These are phyloP conservation scores for Puya raimondii DNA, from an alignment of 176 grass and related monocot species.

Conservation along the genomic window DNA sequence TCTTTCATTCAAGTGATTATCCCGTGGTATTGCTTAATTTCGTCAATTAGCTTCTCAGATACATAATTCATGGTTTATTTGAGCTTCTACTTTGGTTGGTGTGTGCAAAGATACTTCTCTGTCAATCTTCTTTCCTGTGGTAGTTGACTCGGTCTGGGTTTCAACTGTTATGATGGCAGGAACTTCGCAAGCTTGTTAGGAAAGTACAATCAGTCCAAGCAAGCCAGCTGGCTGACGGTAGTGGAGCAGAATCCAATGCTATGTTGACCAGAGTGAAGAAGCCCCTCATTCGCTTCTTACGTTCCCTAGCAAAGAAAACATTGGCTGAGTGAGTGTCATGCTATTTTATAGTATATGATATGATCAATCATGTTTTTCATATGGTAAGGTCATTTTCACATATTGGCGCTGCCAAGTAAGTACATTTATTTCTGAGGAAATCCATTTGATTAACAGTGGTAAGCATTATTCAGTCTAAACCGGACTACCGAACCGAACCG, in stretches of 20 bases:
- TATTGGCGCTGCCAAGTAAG: not conserved
- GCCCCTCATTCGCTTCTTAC: slow-evolving; percentile 56
- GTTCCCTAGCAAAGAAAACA: slow-evolving; percentile 51
- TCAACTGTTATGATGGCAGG: slow-evolving; percentile 30
- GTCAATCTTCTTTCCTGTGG: not conserved
- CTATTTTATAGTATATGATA: not conserved
- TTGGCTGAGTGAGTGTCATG: slow-evolving; percentile 24
- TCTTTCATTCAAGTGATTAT: not conserved
- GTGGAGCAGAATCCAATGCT: slow-evolving; percentile 16
- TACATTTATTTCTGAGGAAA: not conserved
- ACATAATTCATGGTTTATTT: not conserved
- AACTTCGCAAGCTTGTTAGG: slow-evolving; percentile 66
- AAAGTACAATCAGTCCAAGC: slow-evolving; percentile 54
- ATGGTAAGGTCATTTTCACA: not conserved
- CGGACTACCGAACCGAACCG: too few relatives aligned
- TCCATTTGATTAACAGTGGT: not conserved
- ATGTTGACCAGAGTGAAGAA: slow-evolving; percentile 51
- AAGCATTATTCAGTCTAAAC: not conserved
- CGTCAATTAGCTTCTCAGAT: too few relatives aligned
- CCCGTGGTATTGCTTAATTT: too few relatives aligned
- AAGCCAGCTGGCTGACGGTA: slow-evolving; percentile 25
- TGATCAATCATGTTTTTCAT: not conserved
- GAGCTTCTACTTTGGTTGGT: not conserved
- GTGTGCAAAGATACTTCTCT: not conserved
- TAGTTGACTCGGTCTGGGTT: not conserved